Percentiles rank a stretch among this genome's conserved stretches.
Conservation (phyloP, 306 rosid species). For the Biancaea sappan region DNA sequence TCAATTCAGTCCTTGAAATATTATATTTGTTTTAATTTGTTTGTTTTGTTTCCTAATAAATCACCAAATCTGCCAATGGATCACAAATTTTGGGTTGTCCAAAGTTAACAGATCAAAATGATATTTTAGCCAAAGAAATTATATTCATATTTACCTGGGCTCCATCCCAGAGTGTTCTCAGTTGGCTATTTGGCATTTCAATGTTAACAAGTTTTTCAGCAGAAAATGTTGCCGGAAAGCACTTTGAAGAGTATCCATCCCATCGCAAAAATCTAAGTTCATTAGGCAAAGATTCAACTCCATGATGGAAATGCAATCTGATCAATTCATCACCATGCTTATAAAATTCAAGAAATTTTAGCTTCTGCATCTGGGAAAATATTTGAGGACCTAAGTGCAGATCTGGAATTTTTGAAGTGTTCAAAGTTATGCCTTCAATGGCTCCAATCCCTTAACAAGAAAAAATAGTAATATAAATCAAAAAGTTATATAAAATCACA, state of each 20-base stretch:
- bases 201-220: conserved; percentile 24
- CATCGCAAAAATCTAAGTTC: conserved; percentile 20
- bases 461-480: neutral
- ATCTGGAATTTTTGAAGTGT: neutral
- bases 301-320: neutral
- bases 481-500: neutral
- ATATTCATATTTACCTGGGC: conserved; percentile 22
- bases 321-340: rapidly evolving
- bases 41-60: too few relatives aligned
- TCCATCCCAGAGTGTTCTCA: conserved; percentile 33
- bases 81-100: too few relatives aligned
- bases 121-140: too few relatives aligned
- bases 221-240: conserved; percentile 14
- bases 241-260: neutral
- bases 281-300: conserved; percentile 4
- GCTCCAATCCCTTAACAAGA: conserved; percentile 27
- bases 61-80: too few relatives aligned
- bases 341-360: conserved; percentile 14
- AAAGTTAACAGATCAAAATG: too few relatives aligned
- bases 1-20: too few relatives aligned
- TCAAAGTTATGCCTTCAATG: conserved; percentile 13
- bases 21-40: too few relatives aligned
- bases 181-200: neutral
- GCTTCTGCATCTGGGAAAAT: conserved; percentile 24
- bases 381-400: neutral